Conservation (phyloP, 495 filamentous ascomycete species). For the Amorphotheca resinae region DNA sequence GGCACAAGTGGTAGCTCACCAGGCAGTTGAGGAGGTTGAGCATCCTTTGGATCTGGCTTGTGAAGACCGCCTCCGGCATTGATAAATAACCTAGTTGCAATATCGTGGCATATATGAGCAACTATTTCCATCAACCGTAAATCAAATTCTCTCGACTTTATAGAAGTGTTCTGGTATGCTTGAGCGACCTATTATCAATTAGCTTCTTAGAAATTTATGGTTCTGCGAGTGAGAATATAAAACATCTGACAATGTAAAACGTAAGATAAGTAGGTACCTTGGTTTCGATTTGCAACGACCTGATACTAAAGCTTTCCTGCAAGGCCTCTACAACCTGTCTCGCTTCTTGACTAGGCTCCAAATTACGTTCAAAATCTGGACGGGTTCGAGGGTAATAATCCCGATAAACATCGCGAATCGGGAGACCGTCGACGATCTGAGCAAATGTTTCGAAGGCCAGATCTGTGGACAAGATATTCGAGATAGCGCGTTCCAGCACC, state of each 20-base stretch:
- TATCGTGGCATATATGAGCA: conserved; percentile 20
- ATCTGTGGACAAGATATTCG: neutral
- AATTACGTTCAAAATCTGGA: too few species aligned
- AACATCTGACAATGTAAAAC: too few species aligned
- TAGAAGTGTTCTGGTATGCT: neutral
- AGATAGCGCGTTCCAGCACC: conserved; percentile 1
- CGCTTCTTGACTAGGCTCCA: too few species aligned
- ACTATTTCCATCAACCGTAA: conserved; percentile 19
- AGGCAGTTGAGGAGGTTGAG: neutral
- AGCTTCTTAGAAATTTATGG: too few species aligned
- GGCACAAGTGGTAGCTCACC: too few species aligned
- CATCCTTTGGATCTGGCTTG: neutral
- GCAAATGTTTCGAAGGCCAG: conserved; percentile 20
- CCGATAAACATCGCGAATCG: conserved; percentile 11
- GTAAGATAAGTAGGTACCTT: too few species aligned
- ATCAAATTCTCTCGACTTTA: conserved; percentile 1
- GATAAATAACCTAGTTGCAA: conserved; percentile 17
- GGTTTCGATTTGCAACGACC: neutral
- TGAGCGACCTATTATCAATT: neutral
- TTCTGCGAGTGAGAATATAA: too few species aligned
- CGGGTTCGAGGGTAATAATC: conserved; percentile 4
- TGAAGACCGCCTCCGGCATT: conserved; percentile 4
- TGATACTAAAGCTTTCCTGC: too few species aligned
- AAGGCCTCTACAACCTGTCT: too few species aligned
- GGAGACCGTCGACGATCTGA: conserved; percentile 24